Base-by-base conservation (phyloP, 106 monocot genomes). In the Phalaenopsis aphrodite region DNA sequence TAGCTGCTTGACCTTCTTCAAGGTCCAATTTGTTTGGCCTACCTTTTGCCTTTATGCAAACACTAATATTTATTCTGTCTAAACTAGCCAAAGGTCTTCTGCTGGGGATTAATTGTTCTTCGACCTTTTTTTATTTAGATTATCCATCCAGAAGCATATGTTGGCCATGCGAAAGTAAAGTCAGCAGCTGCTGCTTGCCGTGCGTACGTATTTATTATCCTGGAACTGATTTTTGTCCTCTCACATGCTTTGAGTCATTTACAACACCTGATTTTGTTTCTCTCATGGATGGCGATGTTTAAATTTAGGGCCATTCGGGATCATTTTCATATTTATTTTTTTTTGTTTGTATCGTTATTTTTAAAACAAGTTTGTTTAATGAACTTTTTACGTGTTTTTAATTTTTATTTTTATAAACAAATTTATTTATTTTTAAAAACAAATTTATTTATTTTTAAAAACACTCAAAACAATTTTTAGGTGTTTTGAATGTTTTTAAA, bases 181-280 rank as follows among this genome's bases (percentile, higher is more conserved):
- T 99, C 99, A 75, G 99, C 99, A 43, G 90, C 93, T 85, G 89
- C 86, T 86, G 67, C 93, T 73, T 99, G 99, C 58, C 95, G 77
- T 79, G 89, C 91, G 95, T 99, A 95, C 80, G 99, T 82, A 75
- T 75, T 78, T 76, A 23, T 49, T 30, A 76, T 76, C 19, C 43
- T 49, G 21, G 15, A 49, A 49, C 11, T 24, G 9, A 24, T 39
- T 76, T 45, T 12, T 76, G 3, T 49, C 21, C 7, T 17, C 4
- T 76, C 11, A 23, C 41, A 76, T 18, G 48, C 30, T 9, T 49
- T 42, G 41, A 43, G 16, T 43, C 43, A 76, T 47, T n/a, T 48
- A 11, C 12, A 24, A 8, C 11, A 76, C 24, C 49, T 76, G 18
- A 12, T 16, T 49, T 5, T 2, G 23, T 52, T 19, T 76, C 15